Percentiles rank a stretch among this genome's conserved stretches.
phyloP scores from a whole-genome alignment of 257 asterid species.

The Plantago ovata region DNA sequence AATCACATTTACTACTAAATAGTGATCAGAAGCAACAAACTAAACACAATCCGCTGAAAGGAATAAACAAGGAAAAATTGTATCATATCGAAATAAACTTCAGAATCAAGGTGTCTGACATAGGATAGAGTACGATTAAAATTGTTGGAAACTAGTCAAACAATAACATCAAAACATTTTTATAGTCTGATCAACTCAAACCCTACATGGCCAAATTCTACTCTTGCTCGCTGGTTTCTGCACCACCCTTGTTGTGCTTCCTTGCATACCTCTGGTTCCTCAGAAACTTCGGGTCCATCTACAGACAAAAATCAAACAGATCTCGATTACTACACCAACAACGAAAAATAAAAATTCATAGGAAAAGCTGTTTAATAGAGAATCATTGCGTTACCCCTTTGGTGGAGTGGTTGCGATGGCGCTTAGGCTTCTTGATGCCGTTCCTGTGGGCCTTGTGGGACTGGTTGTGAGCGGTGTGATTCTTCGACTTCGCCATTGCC shows the following conservation, averaged over 20 bases:
- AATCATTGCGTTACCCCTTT: constrained; percentile 48
- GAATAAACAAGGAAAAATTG: no score
- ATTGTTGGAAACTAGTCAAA: no score
- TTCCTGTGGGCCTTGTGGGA: constrained; percentile 81
- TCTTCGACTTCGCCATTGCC: constrained; percentile 86
- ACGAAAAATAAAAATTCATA: not conserved
- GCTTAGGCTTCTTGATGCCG: constrained; percentile 85
- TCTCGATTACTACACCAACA: not conserved
- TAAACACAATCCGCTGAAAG: no score
- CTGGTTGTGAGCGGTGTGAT: constrained; percentile 93
- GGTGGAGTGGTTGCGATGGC: constrained; percentile 74
- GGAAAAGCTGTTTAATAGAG: not conserved
- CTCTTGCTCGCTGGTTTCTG: constrained; percentile 47
- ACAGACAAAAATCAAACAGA: not conserved
- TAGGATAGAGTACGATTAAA: no score
- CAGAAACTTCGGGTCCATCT: constrained; percentile 95
- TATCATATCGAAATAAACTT: no score
- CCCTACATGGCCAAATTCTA: constrained; percentile 23
- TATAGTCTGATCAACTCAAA: no score
- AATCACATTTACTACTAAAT: no score
- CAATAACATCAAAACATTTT: no score
- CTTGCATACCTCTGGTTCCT: constrained; percentile 97
- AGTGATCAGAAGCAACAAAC: no score
- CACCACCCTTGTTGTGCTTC: constrained; percentile 66
- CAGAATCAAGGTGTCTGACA: no score